Base-by-base conservation (phyloP, 2,329 filamentous ascomycete genomes). In the Colletotrichum trifolii region DNA sequence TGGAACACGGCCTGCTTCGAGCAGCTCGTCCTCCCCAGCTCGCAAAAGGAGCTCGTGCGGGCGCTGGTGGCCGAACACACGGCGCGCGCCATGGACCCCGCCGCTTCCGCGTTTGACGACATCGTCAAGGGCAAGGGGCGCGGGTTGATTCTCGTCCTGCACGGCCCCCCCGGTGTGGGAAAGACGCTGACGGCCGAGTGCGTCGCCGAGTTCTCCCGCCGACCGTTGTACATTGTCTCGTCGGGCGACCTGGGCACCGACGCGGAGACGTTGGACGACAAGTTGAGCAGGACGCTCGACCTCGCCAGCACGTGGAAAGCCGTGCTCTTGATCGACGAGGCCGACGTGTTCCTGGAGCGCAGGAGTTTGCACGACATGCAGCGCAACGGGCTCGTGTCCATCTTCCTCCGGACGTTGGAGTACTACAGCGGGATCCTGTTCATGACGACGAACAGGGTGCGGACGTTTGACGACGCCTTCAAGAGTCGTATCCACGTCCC, bases 381-480 rank as follows among this genome's bases (percentile, higher is more conserved):
- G 73, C 89, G 93, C 64, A 97, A 97, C 71, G 91, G 91, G 0
- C 86, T 96, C 1, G 94, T 97, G 56, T 92, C 89, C 74, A 93
- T 83, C 62, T 84, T 84, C 73, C 73, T 85, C 17, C 80, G 82
- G 25, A 80, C 79, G 1, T 77, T 85, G 57, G 82, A 85, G 73
- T 84, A 84, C 71, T 84, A 83, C 73, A 76, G 77, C 4, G 82
- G 83, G 47, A 78, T 84, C 13, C 75, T 85, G 38, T 83, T 85
- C 75, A 76, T 85, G 62, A 85, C 82, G 35, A 84, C 81, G 49
- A 85, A 84, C 74, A 77, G 82, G 12, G 81, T 84, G 38, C 76
- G 77, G 79, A 94, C 91, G 0, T 96, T 97, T 72, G 94, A 97
- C 71, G 92, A 96, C 67, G 94, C 94, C 1, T 97, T 97, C 82